These are phyloP conservation scores for Mercurialis annua DNA, from an alignment of 345 rosid genomes.

Conservation along the genomic window DNA sequence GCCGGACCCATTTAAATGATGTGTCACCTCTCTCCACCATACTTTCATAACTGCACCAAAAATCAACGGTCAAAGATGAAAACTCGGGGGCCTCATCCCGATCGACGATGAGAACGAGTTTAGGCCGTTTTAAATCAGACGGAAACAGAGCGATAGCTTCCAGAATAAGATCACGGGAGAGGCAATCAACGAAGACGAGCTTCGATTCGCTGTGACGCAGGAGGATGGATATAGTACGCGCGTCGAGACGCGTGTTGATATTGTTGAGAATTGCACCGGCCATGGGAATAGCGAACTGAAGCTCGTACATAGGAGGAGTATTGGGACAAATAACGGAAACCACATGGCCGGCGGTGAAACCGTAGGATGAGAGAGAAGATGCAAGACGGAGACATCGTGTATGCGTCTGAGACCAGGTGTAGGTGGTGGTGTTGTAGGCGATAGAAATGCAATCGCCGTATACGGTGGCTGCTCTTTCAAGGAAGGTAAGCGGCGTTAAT, in stretches of 20 bases:
- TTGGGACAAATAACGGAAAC: slow-evolving; percentile 73
- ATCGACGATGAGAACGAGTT: slow-evolving; percentile 48
- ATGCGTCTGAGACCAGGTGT: slow-evolving; percentile 74
- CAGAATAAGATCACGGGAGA: slow-evolving; percentile 37
- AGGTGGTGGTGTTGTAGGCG: slow-evolving; percentile 45
- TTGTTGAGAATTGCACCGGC: slow-evolving; percentile 71
- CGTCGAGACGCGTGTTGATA: slow-evolving; percentile 85
- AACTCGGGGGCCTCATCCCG: slow-evolving; percentile 25
- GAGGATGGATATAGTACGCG: slow-evolving; percentile 60
- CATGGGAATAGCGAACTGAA: slow-evolving; percentile 82
- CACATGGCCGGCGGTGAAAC: slow-evolving; percentile 49
- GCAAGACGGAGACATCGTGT: slow-evolving; percentile 72
- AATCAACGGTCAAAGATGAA: background rate
- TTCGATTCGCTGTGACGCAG: slow-evolving; percentile 65
- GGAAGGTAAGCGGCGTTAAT: slow-evolving; percentile 40
- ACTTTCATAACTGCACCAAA: slow-evolving; percentile 18
- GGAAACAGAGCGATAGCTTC: slow-evolving; percentile 51
- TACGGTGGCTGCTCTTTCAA: slow-evolving; percentile 67
- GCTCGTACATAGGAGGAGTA: slow-evolving; percentile 83
- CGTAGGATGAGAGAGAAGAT: slow-evolving; percentile 54
- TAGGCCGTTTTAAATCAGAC: slow-evolving; percentile 30
- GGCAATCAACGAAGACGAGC: slow-evolving; percentile 61
- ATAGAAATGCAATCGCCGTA: slow-evolving; percentile 71
- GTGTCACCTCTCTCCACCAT: slow-evolving; percentile 22
- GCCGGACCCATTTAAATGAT: slow-evolving; percentile 24